A percentile compares a stretch with the other conserved stretches of the same genome.
Conservation (phyloP, 2,329 filamentous ascomycete species). For the Hymenoscyphus scutula region DNA sequence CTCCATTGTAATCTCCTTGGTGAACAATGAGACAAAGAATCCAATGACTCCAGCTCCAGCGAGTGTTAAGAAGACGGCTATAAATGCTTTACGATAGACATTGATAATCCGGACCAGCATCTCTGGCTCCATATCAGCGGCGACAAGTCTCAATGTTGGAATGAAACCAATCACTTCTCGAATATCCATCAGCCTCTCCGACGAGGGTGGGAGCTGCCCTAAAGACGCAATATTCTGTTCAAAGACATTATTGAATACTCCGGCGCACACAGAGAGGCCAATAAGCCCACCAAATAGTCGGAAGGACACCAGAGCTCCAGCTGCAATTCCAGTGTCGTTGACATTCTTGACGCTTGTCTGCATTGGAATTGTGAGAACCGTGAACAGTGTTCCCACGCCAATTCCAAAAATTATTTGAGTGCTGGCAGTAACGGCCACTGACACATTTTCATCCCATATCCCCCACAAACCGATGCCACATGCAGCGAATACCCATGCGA, state of each 20-base stretch:
- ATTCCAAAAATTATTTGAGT: constrained; percentile 34
- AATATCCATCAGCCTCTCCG: constrained; percentile 1
- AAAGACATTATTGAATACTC: constrained; percentile 38
- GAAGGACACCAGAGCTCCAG: constrained; percentile 37
- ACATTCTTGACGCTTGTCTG: constrained; percentile 36
- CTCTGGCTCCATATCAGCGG: background rate
- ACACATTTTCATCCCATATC: background rate
- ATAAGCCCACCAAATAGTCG: constrained; percentile 40
- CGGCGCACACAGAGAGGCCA: constrained; percentile 38
- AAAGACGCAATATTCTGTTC: background rate
- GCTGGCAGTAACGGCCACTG: constrained; percentile 17
- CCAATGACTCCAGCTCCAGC: constrained; percentile 3
- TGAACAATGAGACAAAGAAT: constrained; percentile 12
- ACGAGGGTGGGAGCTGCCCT: constrained; percentile 1
- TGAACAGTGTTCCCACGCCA: constrained; percentile 27
- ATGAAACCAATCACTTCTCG: constrained; percentile 15
- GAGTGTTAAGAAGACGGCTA: constrained; percentile 7
- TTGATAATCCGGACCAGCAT: constrained; percentile 3
- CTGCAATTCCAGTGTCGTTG: constrained; percentile 39
- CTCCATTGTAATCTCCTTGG: constrained; percentile 11
- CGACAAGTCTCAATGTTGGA: constrained; percentile 11
- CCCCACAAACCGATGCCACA: background rate
- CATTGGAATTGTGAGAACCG: constrained; percentile 30
- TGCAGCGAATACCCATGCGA: background rate
- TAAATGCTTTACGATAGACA: constrained; percentile 7